A percentile compares a stretch with the other conserved stretches of the same genome.
Evolutionary conservation across 108 stramenopile species (phyloP).

Genomic region (Cylindrotheca fusiformis): DNA sequence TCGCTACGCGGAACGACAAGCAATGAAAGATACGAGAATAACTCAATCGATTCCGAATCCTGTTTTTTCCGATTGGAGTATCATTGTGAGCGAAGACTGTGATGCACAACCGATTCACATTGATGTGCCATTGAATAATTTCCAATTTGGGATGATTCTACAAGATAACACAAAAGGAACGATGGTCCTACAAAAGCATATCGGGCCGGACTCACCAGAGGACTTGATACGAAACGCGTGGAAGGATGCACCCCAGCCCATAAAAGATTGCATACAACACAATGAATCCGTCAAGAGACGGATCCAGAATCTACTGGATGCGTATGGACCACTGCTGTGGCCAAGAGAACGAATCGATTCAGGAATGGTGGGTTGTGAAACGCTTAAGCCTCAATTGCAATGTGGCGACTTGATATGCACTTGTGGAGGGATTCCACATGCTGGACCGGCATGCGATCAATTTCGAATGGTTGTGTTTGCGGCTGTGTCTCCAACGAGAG

Average conservation of each 20-base stretch:
- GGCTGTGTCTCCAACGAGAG: constrained; percentile 7
- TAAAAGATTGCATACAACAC: constrained; percentile 1
- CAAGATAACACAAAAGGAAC: constrained; percentile 1
- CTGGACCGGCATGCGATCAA: constrained; percentile 12
- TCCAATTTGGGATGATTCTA: constrained; percentile 11
- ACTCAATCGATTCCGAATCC: not conserved
- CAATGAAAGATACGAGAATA: constrained; percentile 1
- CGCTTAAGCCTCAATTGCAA: not conserved
- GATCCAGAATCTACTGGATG: constrained; percentile 3
- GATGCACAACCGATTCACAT: constrained; percentile 16
- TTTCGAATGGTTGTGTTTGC: constrained; percentile 20
- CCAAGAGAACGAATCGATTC: not conserved
- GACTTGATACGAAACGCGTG: constrained; percentile 2
- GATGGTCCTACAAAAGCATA: constrained; percentile 9
- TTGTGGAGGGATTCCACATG: constrained; percentile 12
- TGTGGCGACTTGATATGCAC: constrained; percentile 20
- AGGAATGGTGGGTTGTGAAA: constrained; percentile 5
- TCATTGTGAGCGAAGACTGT: constrained; percentile 11
- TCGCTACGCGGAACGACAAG: constrained; percentile 9
- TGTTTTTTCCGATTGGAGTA: constrained; percentile 16
- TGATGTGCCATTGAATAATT: constrained; percentile 12
- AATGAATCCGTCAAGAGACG: not conserved
- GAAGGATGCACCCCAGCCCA: constrained; percentile 2
- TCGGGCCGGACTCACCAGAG: constrained; percentile 8
- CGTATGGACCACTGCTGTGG: constrained; percentile 6